A percentile compares a stretch with the other conserved stretches of the same genome.
These are phyloP conservation scores for Alternaria arbusti DNA, from an alignment of 2,329 filamentous ascomycete species.

Conservation along the genomic window DNA sequence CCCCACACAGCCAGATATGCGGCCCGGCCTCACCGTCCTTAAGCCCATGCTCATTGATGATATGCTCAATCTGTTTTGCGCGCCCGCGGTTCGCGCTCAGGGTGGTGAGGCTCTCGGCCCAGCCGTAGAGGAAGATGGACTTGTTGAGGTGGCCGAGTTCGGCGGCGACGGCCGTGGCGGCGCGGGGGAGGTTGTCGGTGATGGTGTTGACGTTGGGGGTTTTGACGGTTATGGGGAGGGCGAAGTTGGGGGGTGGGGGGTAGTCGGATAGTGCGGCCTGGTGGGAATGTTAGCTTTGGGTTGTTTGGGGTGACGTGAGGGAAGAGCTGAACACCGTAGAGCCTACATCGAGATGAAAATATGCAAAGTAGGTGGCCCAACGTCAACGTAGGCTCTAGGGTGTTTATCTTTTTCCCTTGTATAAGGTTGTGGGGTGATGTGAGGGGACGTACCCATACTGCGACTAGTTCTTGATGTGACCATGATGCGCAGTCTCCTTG, in stretches of 20 bases:
- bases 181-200: slow-evolving; percentile 51
- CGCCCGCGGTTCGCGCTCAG: slow-evolving; percentile 74
- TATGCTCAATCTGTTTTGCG: slow-evolving; percentile 67
- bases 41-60: slow-evolving; percentile 60
- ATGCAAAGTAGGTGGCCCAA: no score
- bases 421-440: no score
- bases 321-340: no score
- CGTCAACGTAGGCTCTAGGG: no score
- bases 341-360: no score
- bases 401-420: no score
- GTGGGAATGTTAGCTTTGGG: not conserved
- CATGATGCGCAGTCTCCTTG: slow-evolving; percentile 39
- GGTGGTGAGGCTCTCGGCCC: slow-evolving; percentile 68
- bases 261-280: slow-evolving; percentile 58
- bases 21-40: slow-evolving; percentile 64
- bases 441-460: slow-evolving; percentile 25
- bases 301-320: not conserved
- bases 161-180: slow-evolving; percentile 53
- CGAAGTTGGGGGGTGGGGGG: slow-evolving; percentile 59
- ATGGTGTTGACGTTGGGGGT: slow-evolving; percentile 51
- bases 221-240: slow-evolving; percentile 67
- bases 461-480: slow-evolving; percentile 20
- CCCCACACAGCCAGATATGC: slow-evolving; percentile 69
- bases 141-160: slow-evolving; percentile 67
- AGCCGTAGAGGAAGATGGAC: slow-evolving; percentile 75